A percentile compares a stretch with the other conserved stretches of the same genome.
phyloP scores from a whole-genome alignment of 306 rosid species.

The Echinosophora koreensis region DNA sequence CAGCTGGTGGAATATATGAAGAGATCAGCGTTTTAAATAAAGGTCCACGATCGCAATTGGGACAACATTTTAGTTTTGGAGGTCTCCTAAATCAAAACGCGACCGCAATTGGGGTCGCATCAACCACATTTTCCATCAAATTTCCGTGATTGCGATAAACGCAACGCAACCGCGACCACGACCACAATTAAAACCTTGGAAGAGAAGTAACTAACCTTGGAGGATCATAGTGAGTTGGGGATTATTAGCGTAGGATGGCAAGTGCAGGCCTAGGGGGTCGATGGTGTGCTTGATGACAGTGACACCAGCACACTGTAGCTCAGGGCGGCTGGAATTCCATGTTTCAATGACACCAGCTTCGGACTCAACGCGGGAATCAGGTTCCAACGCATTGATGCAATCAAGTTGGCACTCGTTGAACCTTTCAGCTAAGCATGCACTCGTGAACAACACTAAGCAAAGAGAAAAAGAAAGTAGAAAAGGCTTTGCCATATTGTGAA shows the following conservation, averaged over 20 bases:
- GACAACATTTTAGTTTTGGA: no score
- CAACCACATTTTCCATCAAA: no score
- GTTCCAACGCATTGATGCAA: conserved; percentile 39
- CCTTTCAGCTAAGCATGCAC: conserved; percentile 47
- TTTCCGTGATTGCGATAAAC: no score
- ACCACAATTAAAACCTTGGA: background rate
- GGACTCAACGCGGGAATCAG: conserved; percentile 35
- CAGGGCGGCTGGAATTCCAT: conserved; percentile 37
- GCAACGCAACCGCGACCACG: no score
- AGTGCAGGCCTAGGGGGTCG: conserved; percentile 18
- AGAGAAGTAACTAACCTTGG: conserved; percentile 10
- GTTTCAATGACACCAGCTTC: conserved; percentile 43
- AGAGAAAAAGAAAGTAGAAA: conserved; percentile 44
- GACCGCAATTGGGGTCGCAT: no score
- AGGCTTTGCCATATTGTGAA: conserved; percentile 50
- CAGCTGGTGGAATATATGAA: no score
- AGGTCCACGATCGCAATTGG: no score
- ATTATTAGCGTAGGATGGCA: conserved; percentile 44
- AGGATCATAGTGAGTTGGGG: conserved; percentile 17
- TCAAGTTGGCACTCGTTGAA: conserved; percentile 44
- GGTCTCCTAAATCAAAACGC: no score
- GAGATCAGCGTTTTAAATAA: no score
- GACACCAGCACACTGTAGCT: conserved; percentile 44
- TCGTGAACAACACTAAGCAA: conserved; percentile 38
- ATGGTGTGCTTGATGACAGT: conserved; percentile 34